These are phyloP conservation scores for Schizophyllum amplum DNA, from an alignment of 1,284 basidiomycete genomes.

Conservation along the genomic window DNA sequence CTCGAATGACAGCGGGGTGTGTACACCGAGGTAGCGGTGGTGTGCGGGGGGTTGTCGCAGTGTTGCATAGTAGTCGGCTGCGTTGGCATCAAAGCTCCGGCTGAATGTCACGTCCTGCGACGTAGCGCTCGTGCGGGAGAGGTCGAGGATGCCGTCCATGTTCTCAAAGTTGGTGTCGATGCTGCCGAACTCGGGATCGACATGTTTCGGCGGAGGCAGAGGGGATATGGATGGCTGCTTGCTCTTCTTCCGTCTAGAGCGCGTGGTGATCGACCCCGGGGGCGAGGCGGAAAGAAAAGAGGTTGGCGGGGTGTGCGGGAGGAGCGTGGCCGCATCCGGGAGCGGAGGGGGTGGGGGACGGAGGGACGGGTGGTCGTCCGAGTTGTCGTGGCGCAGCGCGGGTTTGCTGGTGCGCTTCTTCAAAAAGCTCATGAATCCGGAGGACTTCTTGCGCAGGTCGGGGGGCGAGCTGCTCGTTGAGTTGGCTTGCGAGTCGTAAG, in stretches of 20 bases:
- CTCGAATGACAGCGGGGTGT: slow-evolving; percentile 2
- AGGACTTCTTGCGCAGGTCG: neutral
- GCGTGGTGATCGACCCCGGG: slow-evolving; percentile 6
- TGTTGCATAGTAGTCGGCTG: slow-evolving; percentile 17
- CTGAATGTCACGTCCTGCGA: neutral
- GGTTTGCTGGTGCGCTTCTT: slow-evolving; percentile 21
- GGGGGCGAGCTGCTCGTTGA: neutral
- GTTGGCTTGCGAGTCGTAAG: neutral
- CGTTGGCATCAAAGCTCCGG: slow-evolving; percentile 24
- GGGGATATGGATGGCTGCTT: slow-evolving; percentile 17
- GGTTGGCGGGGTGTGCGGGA: slow-evolving; percentile 1
- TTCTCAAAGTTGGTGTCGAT: slow-evolving; percentile 74
- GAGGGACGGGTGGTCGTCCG: slow-evolving; percentile 23
- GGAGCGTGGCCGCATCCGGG: slow-evolving; percentile 13
- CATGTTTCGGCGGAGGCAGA: slow-evolving; percentile 19
- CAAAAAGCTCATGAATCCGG: slow-evolving; percentile 8
- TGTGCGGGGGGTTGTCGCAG: neutral
- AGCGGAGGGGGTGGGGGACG: slow-evolving; percentile 20
- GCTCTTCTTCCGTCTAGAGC: slow-evolving; percentile 17
- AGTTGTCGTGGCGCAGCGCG: slow-evolving; percentile 19
- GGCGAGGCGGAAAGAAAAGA: slow-evolving; percentile 6
- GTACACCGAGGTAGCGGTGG: neutral
- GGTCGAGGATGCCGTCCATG: slow-evolving; percentile 81
- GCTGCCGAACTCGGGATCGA: neutral
- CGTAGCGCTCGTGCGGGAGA: slow-evolving; percentile 17